Conservation (phyloP, 148 eudicot genomes). For the Fagopyrum esculentum region DNA sequence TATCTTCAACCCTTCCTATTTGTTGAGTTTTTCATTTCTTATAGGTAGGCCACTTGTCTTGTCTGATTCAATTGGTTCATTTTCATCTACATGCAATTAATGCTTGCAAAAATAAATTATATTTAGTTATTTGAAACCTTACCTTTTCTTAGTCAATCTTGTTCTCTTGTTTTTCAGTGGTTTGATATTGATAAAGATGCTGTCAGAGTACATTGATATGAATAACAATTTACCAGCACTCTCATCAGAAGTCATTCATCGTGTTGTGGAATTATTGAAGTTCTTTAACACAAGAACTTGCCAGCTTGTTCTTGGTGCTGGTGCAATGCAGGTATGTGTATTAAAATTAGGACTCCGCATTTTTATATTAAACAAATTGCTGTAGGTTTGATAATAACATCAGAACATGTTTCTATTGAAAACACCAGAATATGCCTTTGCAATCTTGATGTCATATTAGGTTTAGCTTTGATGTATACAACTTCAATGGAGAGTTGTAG, state of each 20-base stretch:
- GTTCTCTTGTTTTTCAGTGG: constrained; percentile 48
- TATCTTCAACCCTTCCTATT: background rate
- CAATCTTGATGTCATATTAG: background rate
- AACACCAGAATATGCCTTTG: background rate
- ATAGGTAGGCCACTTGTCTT: background rate
- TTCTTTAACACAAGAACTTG: constrained; percentile 90
- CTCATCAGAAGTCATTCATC: constrained; percentile 87
- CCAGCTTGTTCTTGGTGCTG: constrained; percentile 99
- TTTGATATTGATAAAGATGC: constrained; percentile 91
- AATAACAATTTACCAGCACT: constrained; percentile 67
- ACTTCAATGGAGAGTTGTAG: background rate
- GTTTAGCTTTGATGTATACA: background rate
- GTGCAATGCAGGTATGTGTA: constrained; percentile 84
- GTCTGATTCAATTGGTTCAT: background rate
- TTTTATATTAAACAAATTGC: background rate
- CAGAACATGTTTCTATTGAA: background rate
- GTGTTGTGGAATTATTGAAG: constrained; percentile 90
- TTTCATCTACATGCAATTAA: background rate
- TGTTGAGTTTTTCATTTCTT: background rate
- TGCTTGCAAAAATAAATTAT: background rate
- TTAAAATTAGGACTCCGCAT: background rate
- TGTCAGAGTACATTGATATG: constrained; percentile 96
- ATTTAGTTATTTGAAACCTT: background rate
- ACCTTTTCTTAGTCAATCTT: background rate
- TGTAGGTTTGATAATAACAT: background rate